Evolutionary conservation across 441 rosid species (phyloP), one percentile per base, ranked within the genome.

Genomic region (Erodium chrysanthum): DNA sequence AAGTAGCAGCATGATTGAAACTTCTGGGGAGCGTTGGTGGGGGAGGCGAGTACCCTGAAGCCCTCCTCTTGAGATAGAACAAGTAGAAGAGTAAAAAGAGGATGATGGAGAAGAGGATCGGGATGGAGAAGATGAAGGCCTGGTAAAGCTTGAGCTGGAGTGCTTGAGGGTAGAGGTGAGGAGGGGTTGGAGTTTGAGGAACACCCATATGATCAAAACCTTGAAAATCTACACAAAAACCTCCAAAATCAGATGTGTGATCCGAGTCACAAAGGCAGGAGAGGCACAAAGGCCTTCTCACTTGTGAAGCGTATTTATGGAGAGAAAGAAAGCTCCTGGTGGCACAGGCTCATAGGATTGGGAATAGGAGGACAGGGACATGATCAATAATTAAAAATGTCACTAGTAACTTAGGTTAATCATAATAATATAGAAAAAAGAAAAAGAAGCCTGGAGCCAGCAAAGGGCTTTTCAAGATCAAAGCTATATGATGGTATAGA

Each of bases 41-140:
- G 61, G 91, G 22, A 33, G 76, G 66, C 8, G 92, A 79, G 29
- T 85, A 75, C 37, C 80, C 71, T n/a, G 91, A 76, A 54, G 96
- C 88, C 79, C 96, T 90, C 81, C 95, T 87, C 89, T 90, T 90
- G 68, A 93, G 92, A 73, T 90, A 93, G 77, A 93, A 93, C 81
- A 93, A 82, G 77, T 93, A 93, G 77, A 93, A 93, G 78, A 93
- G 74, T 3, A 93, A 79, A 67, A 89, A 83, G 60, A 90, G 96
- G 72, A 90, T 93, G 59, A 93, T 84, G 20, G 97, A 90, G 76
- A 93, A 93, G 31, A 93, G 90, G 35, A 93, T 84, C 4, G 98
- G 98, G 71, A 93, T 90, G 59, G 98, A 93, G 79, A 93, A 93
- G 69, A 93, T 93, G 84, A 93, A 93, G 66, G 97, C 97, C 71